phyloP scores from a whole-genome alignment of 768 basidiomycete genomes.

The Suillus subluteus region DNA sequence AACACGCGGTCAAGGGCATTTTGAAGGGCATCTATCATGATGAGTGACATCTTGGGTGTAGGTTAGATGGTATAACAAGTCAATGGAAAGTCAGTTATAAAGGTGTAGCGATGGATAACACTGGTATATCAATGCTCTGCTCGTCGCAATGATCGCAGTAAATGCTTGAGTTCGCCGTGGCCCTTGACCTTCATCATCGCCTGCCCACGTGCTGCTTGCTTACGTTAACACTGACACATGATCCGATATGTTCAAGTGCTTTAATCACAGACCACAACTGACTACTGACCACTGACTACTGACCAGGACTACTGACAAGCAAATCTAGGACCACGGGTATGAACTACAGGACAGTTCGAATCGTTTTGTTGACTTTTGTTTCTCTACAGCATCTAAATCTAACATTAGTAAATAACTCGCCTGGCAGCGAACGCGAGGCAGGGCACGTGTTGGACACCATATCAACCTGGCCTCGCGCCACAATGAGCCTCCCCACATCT shows the following conservation, averaged over 20 bases:
- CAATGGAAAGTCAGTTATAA: not conserved
- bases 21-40: slow-evolving; percentile 28
- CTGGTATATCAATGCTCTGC: slow-evolving; percentile 12
- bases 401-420: slow-evolving; percentile 33
- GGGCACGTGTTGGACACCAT: slow-evolving; percentile 34
- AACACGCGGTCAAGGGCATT: slow-evolving; percentile 35
- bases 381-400: slow-evolving; percentile 17
- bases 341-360: not conserved
- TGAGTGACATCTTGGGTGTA: slow-evolving; percentile 26
- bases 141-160: not conserved
- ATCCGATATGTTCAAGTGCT: not conserved
- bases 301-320: not conserved
- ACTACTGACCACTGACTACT: not conserved
- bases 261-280: not conserved
- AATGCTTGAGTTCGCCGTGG: not conserved
- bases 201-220: slow-evolving; percentile 28
- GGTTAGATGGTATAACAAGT: slow-evolving; percentile 3
- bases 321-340: not conserved
- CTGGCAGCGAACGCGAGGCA: slow-evolving; percentile 31
- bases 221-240: slow-evolving; percentile 21
- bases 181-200: not conserved
- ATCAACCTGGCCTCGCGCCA: slow-evolving; percentile 24
- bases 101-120: not conserved
- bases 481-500: slow-evolving; percentile 19
- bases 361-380: slow-evolving; percentile 9